Evolutionary conservation across 148 eudicot genomes (phyloP), one percentile per base, ranked within the genome.

Genomic region (Camellia japonica): DNA sequence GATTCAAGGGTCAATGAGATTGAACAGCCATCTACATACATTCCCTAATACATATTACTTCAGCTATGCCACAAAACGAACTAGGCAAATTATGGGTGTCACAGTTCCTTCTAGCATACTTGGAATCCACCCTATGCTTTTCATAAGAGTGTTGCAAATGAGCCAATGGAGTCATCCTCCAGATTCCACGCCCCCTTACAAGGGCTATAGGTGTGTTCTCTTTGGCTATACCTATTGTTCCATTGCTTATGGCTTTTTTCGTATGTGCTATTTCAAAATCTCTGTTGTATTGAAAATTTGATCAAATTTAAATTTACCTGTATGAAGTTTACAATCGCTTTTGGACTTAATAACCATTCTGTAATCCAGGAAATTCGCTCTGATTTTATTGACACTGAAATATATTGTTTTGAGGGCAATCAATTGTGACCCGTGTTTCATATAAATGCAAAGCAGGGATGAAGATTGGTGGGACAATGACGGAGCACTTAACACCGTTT

Each of bases 391-490:
- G 71, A 51, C 38, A 13, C 72, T 16, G 11, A 20, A 51, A 10
- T 51, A 38, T 18, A n/a, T 52, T 68, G 58, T 77, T 62, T 63
- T 16, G 7, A 66, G 72, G 46, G 11, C 13, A 65, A 19, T 7
- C 47, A 64, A 4, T 55, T 42, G 46, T 64, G 69, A 16, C 15
- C 46, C 69, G 30, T 58, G 73, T 2, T 81, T 44, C 46, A 47
- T 49, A 54, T n/a, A 63, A 65, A 67, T 44, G 19, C 74, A 47
- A 43, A 58, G 75, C 90, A 95, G 99, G 87, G 99, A 95, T 80
- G 97, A 93, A 84, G 97, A 95, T 73, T 95, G 97, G 99, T 90
- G 97, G 97, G 99, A 95, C 80, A 95, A 95, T 80, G 99, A 95
- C 77, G 98, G 98, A 74, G 97, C 98, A 20, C 88, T 95, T 6